phyloP scores from a whole-genome alignment of 176 grass and related monocot genomes.

The Alopecurus myosuroides region DNA sequence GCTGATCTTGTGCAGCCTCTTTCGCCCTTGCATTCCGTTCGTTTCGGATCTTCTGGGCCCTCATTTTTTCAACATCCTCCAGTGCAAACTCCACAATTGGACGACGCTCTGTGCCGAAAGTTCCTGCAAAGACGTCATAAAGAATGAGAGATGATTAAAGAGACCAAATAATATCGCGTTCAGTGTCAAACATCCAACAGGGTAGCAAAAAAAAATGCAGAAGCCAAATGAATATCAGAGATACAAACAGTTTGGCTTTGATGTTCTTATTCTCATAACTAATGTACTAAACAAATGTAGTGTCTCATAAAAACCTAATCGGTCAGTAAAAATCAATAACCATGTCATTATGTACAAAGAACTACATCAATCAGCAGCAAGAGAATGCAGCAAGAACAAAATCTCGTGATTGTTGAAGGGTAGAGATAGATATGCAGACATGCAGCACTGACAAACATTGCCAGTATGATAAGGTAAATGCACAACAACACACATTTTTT shows the following conservation, averaged over 20 bases:
- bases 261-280: conserved; percentile 2
- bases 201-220: background rate
- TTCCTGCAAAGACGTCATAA: conserved; percentile 48
- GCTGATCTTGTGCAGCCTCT: conserved; percentile 21
- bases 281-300: background rate
- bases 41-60: conserved; percentile 48
- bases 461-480: background rate
- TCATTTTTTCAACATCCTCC: conserved; percentile 82
- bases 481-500: background rate
- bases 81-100: conserved; percentile 91
- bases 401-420: background rate
- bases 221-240: background rate
- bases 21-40: conserved; percentile 16
- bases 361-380: background rate
- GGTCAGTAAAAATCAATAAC: background rate
- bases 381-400: background rate
- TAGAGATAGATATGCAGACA: background rate
- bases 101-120: conserved; percentile 69
- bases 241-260: background rate
- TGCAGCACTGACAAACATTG: background rate
- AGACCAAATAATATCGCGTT: background rate
- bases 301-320: background rate
- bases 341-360: background rate
- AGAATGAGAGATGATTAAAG: background rate
- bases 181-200: background rate